These are phyloP conservation scores for Aspergillus hortae DNA, from an alignment of 2,329 filamentous ascomycete genomes.

Conservation along the genomic window DNA sequence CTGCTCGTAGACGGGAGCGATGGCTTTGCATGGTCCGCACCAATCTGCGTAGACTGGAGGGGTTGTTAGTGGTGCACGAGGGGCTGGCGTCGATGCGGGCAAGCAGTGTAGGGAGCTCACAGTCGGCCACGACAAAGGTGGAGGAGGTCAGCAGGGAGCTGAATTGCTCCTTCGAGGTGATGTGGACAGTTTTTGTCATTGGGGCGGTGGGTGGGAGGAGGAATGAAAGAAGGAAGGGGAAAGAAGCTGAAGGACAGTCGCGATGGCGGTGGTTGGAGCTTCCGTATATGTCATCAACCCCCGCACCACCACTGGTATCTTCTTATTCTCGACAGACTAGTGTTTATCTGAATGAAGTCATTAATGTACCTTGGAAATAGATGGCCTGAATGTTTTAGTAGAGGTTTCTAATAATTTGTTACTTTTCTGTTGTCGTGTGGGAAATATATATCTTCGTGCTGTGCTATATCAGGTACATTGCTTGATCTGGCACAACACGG, in stretches of 20 bases:
- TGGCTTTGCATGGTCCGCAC: conserved; percentile 79
- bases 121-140: conserved; percentile 80
- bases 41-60: conserved; percentile 77
- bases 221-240: conserved; percentile 8
- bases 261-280: conserved; percentile 14
- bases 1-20: conserved; percentile 78
- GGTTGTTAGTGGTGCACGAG: not conserved
- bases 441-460: too few relatives aligned
- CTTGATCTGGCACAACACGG: too few relatives aligned
- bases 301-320: not conserved
- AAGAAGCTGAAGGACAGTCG: conserved; percentile 9
- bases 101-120: conserved; percentile 53
- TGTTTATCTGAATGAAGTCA: too few relatives aligned
- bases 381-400: too few relatives aligned
- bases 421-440: too few relatives aligned
- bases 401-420: too few relatives aligned
- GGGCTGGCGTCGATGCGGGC: conserved; percentile 1
- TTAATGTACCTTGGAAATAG: too few relatives aligned
- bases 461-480: too few relatives aligned
- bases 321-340: not conserved
- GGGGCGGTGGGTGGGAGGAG: conserved; percentile 17
- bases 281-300: conserved; percentile 8
- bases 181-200: conserved; percentile 46
- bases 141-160: conserved; percentile 65
- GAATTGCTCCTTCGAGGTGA: conserved; percentile 67